Evolutionary conservation across 2,329 filamentous ascomycete genomes (phyloP).

Genomic region (Ophiostoma perfectum): DNA sequence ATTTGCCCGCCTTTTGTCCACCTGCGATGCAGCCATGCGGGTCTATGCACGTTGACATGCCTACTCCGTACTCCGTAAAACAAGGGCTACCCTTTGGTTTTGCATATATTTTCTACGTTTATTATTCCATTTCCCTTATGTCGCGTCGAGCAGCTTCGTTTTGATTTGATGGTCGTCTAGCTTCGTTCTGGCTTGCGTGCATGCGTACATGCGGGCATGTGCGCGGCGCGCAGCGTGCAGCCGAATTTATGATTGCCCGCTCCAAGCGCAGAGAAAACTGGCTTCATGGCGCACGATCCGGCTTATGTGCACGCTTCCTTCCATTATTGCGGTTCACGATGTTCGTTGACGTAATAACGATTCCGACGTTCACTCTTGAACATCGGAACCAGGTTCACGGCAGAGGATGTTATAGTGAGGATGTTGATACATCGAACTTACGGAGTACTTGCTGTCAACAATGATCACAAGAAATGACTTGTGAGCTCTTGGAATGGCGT

Average conservation of each 20-base stretch:
- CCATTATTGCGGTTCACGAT: not conserved
- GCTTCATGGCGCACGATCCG: too few species aligned
- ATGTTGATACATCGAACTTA: too few species aligned
- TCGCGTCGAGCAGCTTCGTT: not conserved
- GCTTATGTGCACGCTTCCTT: not conserved
- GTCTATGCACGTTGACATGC: conserved; percentile 21
- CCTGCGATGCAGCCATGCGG: conserved; percentile 15
- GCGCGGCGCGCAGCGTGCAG: not conserved
- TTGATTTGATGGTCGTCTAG: conserved; percentile 1
- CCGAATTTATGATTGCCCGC: conserved; percentile 14
- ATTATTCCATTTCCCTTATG: conserved; percentile 1
- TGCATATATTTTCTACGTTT: not conserved
- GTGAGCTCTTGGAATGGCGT: too few species aligned
- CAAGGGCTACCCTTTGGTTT: not conserved
- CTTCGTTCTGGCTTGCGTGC: not conserved
- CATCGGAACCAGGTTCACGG: too few species aligned
- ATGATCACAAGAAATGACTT: too few species aligned
- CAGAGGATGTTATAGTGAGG: too few species aligned
- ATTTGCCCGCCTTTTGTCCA: conserved; percentile 13
- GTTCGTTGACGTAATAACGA: not conserved
- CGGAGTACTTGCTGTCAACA: too few species aligned
- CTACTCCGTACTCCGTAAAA: not conserved
- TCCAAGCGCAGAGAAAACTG: conserved; percentile 15
- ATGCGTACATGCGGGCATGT: not conserved
- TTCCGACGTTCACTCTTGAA: not conserved